Evolutionary conservation across 2,329 filamentous ascomycete species (phyloP).

Genomic region (Fusarium sublunatum): DNA sequence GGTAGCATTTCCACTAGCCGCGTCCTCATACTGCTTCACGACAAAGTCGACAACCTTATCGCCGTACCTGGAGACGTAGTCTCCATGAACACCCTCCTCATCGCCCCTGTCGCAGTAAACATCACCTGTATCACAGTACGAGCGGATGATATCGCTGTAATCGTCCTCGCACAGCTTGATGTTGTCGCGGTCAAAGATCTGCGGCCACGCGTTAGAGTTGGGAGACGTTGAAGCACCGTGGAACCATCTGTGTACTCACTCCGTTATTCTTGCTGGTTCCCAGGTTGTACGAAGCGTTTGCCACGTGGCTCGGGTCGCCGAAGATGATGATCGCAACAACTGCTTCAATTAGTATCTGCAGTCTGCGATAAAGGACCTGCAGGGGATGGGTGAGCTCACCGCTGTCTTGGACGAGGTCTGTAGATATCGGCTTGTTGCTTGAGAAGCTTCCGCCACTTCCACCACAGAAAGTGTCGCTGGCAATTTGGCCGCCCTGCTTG

Average conservation of each 20-base stretch:
- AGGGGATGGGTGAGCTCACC: slow-evolving; percentile 39
- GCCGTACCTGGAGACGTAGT: slow-evolving; percentile 53
- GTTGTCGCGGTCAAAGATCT: slow-evolving; percentile 55
- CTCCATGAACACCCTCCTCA: slow-evolving; percentile 47
- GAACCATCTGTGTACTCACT: slow-evolving; percentile 45
- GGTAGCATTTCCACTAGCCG: slow-evolving; percentile 8
- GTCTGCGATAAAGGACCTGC: neutral
- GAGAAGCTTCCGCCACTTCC: slow-evolving; percentile 47
- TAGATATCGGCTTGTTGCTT: slow-evolving; percentile 42
- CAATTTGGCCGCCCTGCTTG: slow-evolving; percentile 54
- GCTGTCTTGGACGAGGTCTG: slow-evolving; percentile 48
- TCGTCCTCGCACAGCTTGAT: slow-evolving; percentile 50
- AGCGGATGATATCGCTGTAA: slow-evolving; percentile 52
- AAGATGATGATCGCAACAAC: slow-evolving; percentile 56
- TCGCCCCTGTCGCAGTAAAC: slow-evolving; percentile 54
- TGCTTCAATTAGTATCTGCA: slow-evolving; percentile 38
- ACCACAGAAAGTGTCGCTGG: slow-evolving; percentile 54
- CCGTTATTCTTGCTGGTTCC: slow-evolving; percentile 54
- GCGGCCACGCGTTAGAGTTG: slow-evolving; percentile 20
- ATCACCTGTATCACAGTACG: slow-evolving; percentile 58
- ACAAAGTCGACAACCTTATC: slow-evolving; percentile 52
- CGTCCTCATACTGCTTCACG: slow-evolving; percentile 49
- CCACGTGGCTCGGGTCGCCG: slow-evolving; percentile 56
- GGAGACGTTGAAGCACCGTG: neutral
- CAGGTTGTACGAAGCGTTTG: slow-evolving; percentile 51